Evolutionary conservation across 2,329 filamentous ascomycete genomes (phyloP), one percentile per base, ranked within the genome.

Genomic region (Sodiomyces alkalinus): DNA sequence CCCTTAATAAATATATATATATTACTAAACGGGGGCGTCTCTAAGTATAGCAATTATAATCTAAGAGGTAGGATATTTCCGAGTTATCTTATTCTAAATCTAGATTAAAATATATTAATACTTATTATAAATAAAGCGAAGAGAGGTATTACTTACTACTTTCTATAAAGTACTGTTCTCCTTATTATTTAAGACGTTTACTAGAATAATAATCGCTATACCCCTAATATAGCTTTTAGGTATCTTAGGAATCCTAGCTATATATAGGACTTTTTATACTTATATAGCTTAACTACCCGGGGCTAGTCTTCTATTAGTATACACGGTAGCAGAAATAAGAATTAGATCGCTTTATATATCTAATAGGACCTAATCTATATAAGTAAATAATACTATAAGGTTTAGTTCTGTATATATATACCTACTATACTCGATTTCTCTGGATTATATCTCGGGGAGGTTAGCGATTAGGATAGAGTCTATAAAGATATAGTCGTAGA

Each of bases 101-200:
- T 22, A 22, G 19, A 10, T 2, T 14, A 25, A 14, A 20, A 9
- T 25, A 19, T 27, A 29, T 27, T 27, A 18, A 10, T 12, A 19
- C 12, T 20, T 19, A 11, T 18, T 30, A 19, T 17, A 26, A 10
- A 29, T 23, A 22, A 27, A 17, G 29, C n/a, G 14, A 21, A 13
- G 24, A n/a, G n/a, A n/a, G n/a, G n/a, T 29, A 31, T 19, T 25
- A 23, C n/a, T n/a, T n/a, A n/a, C n/a, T n/a, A n/a, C n/a, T n/a
- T n/a, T n/a, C n/a, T n/a, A n/a, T n/a, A n/a, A 14, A 11, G 22
- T 27, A 30, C 8, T 22, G 22, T 30, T 19, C 19, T 31, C 22
- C 23, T 25, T 22, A 23, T 26, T 13, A 27, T 19, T 23, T 33
- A 22, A 28, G 14, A 25, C 3, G 10, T n/a, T n/a, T n/a, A n/a